A percentile compares a stretch with the other conserved stretches of the same genome.
Evolutionary conservation across 2,329 filamentous ascomycete species (phyloP).

Genomic region (Talaromyces sp.): DNA sequence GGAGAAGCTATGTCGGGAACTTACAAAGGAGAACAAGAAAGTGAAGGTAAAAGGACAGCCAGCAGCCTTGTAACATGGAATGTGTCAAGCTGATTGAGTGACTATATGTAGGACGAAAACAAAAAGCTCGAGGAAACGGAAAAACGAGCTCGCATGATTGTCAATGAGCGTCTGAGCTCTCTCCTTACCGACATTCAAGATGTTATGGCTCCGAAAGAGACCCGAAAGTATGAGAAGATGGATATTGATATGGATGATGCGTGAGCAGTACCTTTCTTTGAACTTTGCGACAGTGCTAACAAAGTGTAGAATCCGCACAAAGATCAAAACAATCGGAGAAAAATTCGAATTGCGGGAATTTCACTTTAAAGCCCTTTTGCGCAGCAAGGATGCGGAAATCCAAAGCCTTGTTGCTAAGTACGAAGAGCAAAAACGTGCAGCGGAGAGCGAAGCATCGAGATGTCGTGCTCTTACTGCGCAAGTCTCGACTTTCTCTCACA

Average conservation of each 20-base stretch:
- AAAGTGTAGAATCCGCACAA: constrained; percentile 56
- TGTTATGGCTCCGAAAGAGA: constrained; percentile 81
- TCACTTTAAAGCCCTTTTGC: constrained; percentile 86
- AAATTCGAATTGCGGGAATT: constrained; percentile 95
- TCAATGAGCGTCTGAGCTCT: constrained; percentile 78
- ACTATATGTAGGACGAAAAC: constrained; percentile 69
- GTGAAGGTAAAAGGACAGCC: constrained; percentile 66
- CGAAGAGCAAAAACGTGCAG: constrained; percentile 83
- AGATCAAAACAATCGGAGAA: constrained; percentile 88
- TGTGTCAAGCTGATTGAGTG: constrained; percentile 21
- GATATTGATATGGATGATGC: constrained; percentile 87
- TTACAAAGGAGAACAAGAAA: constrained; percentile 97
- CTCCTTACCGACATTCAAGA: constrained; percentile 82
- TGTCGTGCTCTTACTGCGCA: constrained; percentile 84
- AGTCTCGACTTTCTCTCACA: constrained; percentile 93
- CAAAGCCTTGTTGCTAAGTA: constrained; percentile 84
- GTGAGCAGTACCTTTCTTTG: constrained; percentile 50
- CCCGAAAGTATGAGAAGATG: constrained; percentile 71
- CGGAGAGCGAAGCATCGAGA: constrained; percentile 74
- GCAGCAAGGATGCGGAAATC: constrained; percentile 92
- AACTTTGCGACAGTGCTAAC: constrained; percentile 17
- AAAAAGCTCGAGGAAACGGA: constrained; percentile 84
- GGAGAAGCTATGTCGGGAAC: constrained; percentile 89
- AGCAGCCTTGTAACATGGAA: neutral
- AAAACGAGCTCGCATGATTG: constrained; percentile 73